Evolutionary conservation across 2,329 filamentous ascomycete genomes (phyloP).

Genomic region (Ploettnerulaceae sp.): DNA sequence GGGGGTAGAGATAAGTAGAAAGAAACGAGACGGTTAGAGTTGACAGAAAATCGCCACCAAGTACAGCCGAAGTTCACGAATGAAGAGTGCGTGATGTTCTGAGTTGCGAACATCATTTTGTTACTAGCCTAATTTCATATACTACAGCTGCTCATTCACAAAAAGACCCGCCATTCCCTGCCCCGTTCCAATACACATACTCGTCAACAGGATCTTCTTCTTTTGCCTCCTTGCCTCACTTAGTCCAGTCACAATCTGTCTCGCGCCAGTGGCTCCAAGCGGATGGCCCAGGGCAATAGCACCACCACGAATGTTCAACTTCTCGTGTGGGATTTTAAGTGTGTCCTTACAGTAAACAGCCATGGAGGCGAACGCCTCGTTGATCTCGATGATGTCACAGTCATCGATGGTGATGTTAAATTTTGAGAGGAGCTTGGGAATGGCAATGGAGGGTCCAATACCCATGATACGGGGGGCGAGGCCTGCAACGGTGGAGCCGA

Average conservation of each 20-base stretch:
- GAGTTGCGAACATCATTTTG: too few relatives aligned
- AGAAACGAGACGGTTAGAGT: too few relatives aligned
- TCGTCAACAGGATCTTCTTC: constrained; percentile 88
- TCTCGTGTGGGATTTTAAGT: constrained; percentile 64
- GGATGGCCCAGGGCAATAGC: constrained; percentile 82
- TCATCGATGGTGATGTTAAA: constrained; percentile 75
- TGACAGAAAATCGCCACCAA: too few relatives aligned
- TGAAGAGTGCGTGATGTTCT: too few relatives aligned
- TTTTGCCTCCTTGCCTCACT: constrained; percentile 78
- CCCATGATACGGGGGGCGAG: constrained; percentile 95
- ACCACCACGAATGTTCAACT: constrained; percentile 78
- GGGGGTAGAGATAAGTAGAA: too few relatives aligned
- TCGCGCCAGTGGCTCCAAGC: constrained; percentile 69
- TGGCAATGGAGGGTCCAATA: constrained; percentile 68
- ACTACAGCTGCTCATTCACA: constrained; percentile 51
- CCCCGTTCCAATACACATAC: constrained; percentile 77
- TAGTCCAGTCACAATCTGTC: constrained; percentile 85
- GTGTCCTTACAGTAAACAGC: constrained; percentile 84
- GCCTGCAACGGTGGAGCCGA: constrained; percentile 84
- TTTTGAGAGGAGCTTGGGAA: constrained; percentile 78
- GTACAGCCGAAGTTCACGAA: too few relatives aligned
- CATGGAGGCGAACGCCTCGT: constrained; percentile 98
- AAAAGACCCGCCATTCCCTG: constrained; percentile 66
- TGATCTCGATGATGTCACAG: constrained; percentile 86
- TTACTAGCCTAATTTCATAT: too few relatives aligned